A percentile compares a stretch with the other conserved stretches of the same genome.
phyloP scores from a whole-genome alignment of 2,329 filamentous ascomycete species.

The Aspergillus quadrilineatus region DNA sequence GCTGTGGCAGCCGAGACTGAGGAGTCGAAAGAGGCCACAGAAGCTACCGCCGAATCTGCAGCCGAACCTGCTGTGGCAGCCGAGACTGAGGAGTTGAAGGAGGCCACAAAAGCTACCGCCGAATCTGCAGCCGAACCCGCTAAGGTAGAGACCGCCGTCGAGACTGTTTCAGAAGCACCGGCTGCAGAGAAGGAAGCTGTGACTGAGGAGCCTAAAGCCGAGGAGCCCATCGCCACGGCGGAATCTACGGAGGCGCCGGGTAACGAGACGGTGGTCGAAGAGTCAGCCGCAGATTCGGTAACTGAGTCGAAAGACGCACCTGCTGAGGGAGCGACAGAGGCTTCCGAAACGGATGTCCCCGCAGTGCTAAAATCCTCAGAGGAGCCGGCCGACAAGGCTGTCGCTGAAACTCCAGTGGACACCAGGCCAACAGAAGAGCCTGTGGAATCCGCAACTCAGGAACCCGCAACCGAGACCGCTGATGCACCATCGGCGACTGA shows the following conservation, averaged over 20 bases:
- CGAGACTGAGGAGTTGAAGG: constrained; percentile 11
- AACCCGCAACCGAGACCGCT: not conserved
- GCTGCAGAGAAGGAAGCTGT: not conserved
- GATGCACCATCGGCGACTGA: constrained; percentile 1
- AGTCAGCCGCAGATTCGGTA: constrained; percentile 8
- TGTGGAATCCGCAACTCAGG: constrained; percentile 4
- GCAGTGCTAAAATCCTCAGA: not conserved
- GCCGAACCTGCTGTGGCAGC: constrained; percentile 5
- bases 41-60: not conserved
- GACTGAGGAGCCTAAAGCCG: not conserved
- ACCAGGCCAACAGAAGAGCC: constrained; percentile 3
- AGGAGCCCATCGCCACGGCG: not conserved
- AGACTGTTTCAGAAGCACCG: not conserved
- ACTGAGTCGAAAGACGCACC: constrained; percentile 6
- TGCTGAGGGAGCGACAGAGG: not conserved
- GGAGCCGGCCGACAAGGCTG: not conserved
- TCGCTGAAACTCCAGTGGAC: not conserved
- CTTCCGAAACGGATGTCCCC: constrained; percentile 2
- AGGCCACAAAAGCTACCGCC: constrained; percentile 1
- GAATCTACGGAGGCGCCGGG: not conserved
- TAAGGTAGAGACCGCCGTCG: not conserved
- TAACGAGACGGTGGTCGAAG: constrained; percentile 2
- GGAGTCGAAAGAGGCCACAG: constrained; percentile 9
- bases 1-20: constrained; percentile 5
- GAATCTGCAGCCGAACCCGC: not conserved